Conservation (phyloP, 176 grass and related monocot species). For the Ensete glaucum region DNA sequence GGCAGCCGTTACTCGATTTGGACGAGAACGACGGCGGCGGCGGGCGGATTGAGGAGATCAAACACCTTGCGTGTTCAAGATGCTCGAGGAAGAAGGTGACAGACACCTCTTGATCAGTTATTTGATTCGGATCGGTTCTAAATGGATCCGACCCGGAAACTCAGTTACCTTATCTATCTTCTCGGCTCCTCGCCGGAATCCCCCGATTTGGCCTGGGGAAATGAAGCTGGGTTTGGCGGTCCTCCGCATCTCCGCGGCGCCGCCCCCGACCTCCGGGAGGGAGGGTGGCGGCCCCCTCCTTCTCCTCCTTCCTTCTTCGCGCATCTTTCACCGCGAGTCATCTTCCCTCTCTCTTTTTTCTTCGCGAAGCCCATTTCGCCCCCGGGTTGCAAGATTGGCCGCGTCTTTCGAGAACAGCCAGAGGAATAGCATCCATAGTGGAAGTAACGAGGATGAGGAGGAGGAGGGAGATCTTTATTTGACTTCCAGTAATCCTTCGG, state of each 20-base stretch:
- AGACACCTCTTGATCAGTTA: not conserved
- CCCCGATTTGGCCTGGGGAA: not conserved
- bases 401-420: not conserved
- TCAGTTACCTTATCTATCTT: not conserved
- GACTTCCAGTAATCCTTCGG: slow-evolving; percentile 4
- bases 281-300: not conserved
- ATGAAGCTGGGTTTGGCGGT: not conserved
- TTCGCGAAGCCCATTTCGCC: not conserved
- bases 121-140: not conserved
- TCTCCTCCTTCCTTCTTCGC: not conserved
- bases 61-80: too few species aligned
- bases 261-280: not conserved
- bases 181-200: not conserved
- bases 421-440: slow-evolving; percentile 10
- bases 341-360: not conserved
- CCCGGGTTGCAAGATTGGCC: not conserved
- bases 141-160: not conserved
- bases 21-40: too few species aligned
- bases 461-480: slow-evolving; percentile 7
- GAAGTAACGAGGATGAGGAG: slow-evolving; percentile 24
- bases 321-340: not conserved
- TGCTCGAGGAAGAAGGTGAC: too few species aligned
- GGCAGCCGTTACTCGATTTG: too few species aligned
- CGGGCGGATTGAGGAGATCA: too few species aligned
- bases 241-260: not conserved